Base-by-base conservation (phyloP, 2,329 filamentous ascomycete genomes). In the Talaromyces rugulosus region DNA sequence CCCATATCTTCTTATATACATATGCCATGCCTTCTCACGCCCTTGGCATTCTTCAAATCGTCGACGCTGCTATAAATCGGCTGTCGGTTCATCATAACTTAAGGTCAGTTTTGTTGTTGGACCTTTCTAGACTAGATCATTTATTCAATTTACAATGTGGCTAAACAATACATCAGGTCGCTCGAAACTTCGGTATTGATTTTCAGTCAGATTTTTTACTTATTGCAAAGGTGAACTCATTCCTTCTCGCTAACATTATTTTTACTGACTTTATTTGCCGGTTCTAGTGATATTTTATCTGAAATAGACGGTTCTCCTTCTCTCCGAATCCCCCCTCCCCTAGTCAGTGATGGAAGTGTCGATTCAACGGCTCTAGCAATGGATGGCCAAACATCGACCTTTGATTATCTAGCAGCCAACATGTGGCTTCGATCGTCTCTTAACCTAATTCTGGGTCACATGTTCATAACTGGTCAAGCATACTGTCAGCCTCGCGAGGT, bases 401-500 rank as follows among this genome's bases (percentile, higher is more conserved):
- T n/a, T 42, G 30, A 56, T 42, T 36, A 56, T 7, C 34, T 56
- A 8, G 12, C 54, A 5, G 54, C 54, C 16, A 56, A 56, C 18
- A n/a, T 56, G 30, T 34, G 54, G 54, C 54, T 56, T 42, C 54
- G 54, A 18, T 56, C 31, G 12, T 56, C 31, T 42, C 54, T 56
- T 16, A 56, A 56, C 23, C 54, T 30, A 11, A 56, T 56, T 28
- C 12, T 56, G 5, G 16, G 6, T 16, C 31, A 42, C 14, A 56
- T 56, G 54, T 56, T 56, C 54, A 36, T 56, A 16, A 56, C 54
- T 6, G 31, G 34, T 34, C 54, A 56, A 18, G 54, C 54, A 7
- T 56, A 56, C 14, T 56, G 54, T 42, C 54, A 56, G 8, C 54
- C 54, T 5, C 54, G 31, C 2, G 54, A 56, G 23, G 54, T 56